Conservation (phyloP, 495 filamentous ascomycete species). For the Extremus antarcticus region DNA sequence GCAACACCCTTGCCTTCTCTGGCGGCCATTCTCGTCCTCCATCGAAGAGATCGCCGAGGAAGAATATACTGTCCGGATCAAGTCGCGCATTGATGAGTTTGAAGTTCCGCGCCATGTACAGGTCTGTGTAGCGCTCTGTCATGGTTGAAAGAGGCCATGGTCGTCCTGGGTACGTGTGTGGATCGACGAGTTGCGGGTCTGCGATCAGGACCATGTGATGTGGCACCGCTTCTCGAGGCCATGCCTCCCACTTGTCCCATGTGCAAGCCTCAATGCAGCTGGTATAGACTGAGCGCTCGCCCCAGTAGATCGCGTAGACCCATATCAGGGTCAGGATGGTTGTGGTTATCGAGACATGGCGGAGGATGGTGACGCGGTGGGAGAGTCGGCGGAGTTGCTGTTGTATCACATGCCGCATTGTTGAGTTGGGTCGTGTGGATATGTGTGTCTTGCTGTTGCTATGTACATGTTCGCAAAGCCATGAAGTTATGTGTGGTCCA, state of each 20-base stretch:
- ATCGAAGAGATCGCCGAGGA: constrained; percentile 93
- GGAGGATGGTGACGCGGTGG: constrained; percentile 10
- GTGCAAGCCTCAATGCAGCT: constrained; percentile 56
- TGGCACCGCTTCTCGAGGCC: constrained; percentile 67
- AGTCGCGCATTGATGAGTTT: constrained; percentile 55
- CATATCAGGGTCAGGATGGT: constrained; percentile 38
- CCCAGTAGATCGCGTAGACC: constrained; percentile 74
- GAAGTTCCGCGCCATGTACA: constrained; percentile 76
- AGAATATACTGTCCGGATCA: constrained; percentile 71
- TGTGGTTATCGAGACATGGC: constrained; percentile 8
- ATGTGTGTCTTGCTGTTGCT: neutral
- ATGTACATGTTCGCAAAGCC: neutral
- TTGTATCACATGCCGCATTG: constrained; percentile 13
- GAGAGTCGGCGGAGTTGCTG: constrained; percentile 5
- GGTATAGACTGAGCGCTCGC: constrained; percentile 68
- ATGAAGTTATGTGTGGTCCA: too few species aligned
- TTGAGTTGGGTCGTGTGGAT: neutral
- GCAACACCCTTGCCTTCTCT: neutral
- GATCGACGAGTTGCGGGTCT: constrained; percentile 95
- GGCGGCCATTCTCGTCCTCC: constrained; percentile 86
- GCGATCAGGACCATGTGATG: constrained; percentile 83
- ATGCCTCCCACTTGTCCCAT: constrained; percentile 84
- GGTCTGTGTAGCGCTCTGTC: constrained; percentile 75
- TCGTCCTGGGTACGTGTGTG: constrained; percentile 88
- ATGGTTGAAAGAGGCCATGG: constrained; percentile 76